phyloP scores from a whole-genome alignment of 1,139 yeast species.

The Scheffersomyces titani region DNA sequence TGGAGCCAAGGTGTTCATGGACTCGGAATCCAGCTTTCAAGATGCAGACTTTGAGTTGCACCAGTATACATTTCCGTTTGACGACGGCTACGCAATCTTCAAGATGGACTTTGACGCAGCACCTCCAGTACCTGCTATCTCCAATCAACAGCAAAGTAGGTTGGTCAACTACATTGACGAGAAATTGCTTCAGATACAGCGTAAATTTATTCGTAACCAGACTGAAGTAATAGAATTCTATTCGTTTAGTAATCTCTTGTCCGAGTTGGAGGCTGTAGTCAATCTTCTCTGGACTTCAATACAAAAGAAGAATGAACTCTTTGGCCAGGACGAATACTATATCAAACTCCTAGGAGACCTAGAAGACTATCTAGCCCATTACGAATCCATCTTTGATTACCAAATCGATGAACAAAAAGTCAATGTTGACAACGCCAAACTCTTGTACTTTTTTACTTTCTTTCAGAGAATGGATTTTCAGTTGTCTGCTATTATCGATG shows the following conservation, averaged over 20 bases:
- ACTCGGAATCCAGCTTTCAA: constrained; percentile 11
- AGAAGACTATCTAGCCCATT: constrained; percentile 59
- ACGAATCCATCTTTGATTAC: constrained; percentile 17
- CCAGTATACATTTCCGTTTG: constrained; percentile 31
- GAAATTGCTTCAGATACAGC: constrained; percentile 55
- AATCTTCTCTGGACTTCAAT: constrained; percentile 21
- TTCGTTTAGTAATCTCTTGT: constrained; percentile 15
- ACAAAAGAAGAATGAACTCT: constrained; percentile 22
- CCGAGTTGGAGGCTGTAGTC: constrained; percentile 14
- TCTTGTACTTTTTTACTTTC: constrained; percentile 35
- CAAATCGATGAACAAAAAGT: constrained; percentile 1
- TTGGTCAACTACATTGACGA: constrained; percentile 64
- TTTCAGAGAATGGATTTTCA: constrained; percentile 46
- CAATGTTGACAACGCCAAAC: constrained; percentile 13
- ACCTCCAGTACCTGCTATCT: constrained; percentile 4
- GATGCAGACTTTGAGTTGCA: constrained; percentile 12
- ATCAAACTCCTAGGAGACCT: constrained; percentile 65
- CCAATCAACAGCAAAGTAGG: constrained; percentile 50
- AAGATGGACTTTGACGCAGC: constrained; percentile 10
- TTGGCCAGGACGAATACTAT: constrained; percentile 63
- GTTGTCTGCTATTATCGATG: constrained; percentile 43
- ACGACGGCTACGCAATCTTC: constrained; percentile 22
- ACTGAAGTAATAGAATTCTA: constrained; percentile 30
- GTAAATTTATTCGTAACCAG: constrained; percentile 64
- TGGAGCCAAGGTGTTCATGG: neutral